Conservation (phyloP, 1,284 basidiomycete species). For the Paramarasmius palmivorus region DNA sequence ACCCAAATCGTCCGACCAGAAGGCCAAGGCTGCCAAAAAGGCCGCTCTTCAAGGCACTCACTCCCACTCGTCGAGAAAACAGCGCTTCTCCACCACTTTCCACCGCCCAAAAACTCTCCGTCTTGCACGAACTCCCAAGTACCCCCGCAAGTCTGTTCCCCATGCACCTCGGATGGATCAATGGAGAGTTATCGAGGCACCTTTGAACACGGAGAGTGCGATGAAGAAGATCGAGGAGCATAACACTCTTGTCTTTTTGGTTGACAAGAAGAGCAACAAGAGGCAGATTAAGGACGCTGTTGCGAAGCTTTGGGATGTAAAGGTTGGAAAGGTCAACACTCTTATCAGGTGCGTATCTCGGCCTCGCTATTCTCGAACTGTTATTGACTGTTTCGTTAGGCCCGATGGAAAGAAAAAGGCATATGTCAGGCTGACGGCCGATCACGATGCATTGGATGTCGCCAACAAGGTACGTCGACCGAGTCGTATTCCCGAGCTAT, state of each 20-base stretch:
- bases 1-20: conserved; percentile 46
- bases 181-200: conserved; percentile 90
- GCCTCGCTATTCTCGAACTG: not conserved
- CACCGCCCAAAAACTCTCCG: conserved; percentile 95
- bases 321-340: conserved; percentile 96
- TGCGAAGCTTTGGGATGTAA: conserved; percentile 98
- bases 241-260: conserved; percentile 98
- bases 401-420: conserved; percentile 99
- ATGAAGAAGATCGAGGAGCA: conserved; percentile 99
- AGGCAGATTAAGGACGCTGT: conserved; percentile 98
- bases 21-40: conserved; percentile 96
- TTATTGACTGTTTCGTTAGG: conserved; percentile 38
- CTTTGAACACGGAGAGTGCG: conserved; percentile 82
- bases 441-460: conserved; percentile 97
- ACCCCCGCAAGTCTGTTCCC: conserved; percentile 92
- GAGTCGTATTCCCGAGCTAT: too few relatives aligned
- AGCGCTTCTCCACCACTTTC: conserved; percentile 88
- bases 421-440: conserved; percentile 91
- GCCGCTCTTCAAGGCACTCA: conserved; percentile 89
- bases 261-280: conserved; percentile 95
- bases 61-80: conserved; percentile 80
- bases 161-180: conserved; percentile 98
- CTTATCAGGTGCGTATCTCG: conserved; percentile 81
- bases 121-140: conserved; percentile 85
- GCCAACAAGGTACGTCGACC: conserved; percentile 97